phyloP scores from a whole-genome alignment of 169 alveolate species.

The Plasmodium fragile region DNA sequence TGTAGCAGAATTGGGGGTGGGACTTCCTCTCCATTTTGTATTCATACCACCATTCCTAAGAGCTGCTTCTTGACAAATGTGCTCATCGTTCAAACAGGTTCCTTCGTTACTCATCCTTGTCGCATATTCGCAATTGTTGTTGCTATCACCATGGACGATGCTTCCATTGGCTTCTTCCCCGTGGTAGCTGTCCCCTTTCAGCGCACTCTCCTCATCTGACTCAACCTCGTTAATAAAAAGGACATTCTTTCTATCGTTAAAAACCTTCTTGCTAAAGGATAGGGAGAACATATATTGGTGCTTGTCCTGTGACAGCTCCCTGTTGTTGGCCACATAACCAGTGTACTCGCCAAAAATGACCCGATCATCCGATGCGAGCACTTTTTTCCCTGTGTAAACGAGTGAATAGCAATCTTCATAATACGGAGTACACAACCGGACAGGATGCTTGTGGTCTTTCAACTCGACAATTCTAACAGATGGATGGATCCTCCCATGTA shows the following conservation, averaged over 20 bases:
- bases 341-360: conserved; percentile 91
- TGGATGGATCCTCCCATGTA: conserved; percentile 88
- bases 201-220: conserved; percentile 73
- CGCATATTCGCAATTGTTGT: not conserved
- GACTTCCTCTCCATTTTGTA: not conserved
- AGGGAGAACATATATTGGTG: conserved; percentile 90
- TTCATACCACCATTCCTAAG: not conserved
- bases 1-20: not conserved
- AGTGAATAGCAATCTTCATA: conserved; percentile 90
- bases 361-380: conserved; percentile 78
- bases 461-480: conserved; percentile 85
- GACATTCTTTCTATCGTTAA: conserved; percentile 86
- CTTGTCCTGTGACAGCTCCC: conserved; percentile 79
- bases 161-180: not conserved
- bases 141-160: not conserved
- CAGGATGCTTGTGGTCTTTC: conserved; percentile 89
- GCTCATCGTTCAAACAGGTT: not conserved
- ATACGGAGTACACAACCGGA: conserved; percentile 90
- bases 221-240: conserved; percentile 81
- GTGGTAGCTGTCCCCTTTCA: not conserved
- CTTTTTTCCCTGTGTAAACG: conserved; percentile 88
- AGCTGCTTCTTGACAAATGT: not conserved
- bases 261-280: conserved; percentile 85
- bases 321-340: conserved; percentile 87
- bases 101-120: not conserved